Conservation (phyloP, 208 protist species). For the Acanthamoeba triangularis region DNA sequence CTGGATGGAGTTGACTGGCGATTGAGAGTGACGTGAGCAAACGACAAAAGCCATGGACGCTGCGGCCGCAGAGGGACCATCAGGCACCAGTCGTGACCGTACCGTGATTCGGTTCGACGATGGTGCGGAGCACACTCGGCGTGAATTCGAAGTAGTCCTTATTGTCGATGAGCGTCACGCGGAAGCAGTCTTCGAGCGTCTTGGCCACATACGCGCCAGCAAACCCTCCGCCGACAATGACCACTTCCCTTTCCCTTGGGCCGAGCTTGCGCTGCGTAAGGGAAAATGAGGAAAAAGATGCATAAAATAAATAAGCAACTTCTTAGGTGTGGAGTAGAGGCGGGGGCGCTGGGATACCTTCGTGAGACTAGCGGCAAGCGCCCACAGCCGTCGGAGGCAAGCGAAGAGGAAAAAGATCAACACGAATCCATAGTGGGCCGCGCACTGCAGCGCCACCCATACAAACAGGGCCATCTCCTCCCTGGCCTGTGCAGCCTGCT, state of each 20-base stretch:
- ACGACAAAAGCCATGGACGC: not conserved
- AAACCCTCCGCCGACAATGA: conserved; percentile 85
- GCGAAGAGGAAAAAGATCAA: not conserved
- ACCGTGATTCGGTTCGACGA: conserved; percentile 83
- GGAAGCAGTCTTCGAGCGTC: conserved; percentile 81
- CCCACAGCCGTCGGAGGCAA: not conserved
- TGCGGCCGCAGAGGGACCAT: too few species aligned
- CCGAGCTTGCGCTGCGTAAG: not conserved
- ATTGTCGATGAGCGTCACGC: conserved; percentile 85
- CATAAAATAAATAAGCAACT: too few species aligned
- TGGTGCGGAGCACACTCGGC: conserved; percentile 82
- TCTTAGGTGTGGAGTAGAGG: too few species aligned
- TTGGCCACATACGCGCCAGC: conserved; percentile 82
- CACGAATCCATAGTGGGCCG: not conserved
- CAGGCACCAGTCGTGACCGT: not conserved
- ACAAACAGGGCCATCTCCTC: not conserved
- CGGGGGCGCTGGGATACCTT: not conserved
- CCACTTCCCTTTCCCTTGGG: conserved; percentile 33
- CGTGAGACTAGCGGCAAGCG: not conserved
- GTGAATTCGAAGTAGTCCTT: conserved; percentile 87
- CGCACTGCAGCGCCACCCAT: not conserved
- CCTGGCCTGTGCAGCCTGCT: not conserved
- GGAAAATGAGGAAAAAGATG: too few species aligned
- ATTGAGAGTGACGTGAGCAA: not conserved
- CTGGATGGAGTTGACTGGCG: conserved; percentile 12